phyloP scores from a whole-genome alignment of 1,284 basidiomycete genomes.

The Leccinum holopus region DNA sequence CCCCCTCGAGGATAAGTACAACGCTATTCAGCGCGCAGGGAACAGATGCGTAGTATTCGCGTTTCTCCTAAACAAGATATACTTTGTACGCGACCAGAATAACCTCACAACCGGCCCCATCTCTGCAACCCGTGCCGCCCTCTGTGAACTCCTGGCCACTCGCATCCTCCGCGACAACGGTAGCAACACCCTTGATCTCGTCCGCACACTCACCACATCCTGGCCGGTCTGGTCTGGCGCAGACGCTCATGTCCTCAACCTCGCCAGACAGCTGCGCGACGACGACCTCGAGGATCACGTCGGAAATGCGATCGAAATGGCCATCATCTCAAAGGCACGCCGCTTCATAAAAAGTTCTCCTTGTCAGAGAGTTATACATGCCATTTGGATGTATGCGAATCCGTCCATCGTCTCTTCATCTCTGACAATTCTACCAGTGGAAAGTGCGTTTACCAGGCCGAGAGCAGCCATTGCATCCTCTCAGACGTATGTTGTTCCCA shows the following conservation, averaged over 20 bases:
- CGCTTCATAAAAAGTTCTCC: constrained; percentile 84
- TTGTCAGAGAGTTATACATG: constrained; percentile 85
- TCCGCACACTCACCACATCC: constrained; percentile 78
- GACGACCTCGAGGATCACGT: constrained; percentile 75
- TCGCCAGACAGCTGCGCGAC: constrained; percentile 70
- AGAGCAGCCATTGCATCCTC: constrained; percentile 82
- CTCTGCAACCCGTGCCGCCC: constrained; percentile 70
- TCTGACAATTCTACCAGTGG: constrained; percentile 49
- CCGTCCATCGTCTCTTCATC: neutral
- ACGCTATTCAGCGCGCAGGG: constrained; percentile 56
- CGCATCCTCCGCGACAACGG: constrained; percentile 78
- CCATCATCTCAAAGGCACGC: constrained; percentile 82
- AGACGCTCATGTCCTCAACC: constrained; percentile 58
- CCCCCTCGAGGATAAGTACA: constrained; percentile 74
- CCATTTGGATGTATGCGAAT: constrained; percentile 65
- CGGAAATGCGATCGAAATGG: constrained; percentile 90
- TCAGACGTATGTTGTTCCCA: constrained; percentile 62
- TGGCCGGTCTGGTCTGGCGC: constrained; percentile 88
- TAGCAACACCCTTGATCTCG: constrained; percentile 73
- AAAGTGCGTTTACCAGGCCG: constrained; percentile 85
- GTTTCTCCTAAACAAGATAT: constrained; percentile 83
- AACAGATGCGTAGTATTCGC: constrained; percentile 84
- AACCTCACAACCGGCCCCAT: constrained; percentile 60
- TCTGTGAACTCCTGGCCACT: constrained; percentile 90
- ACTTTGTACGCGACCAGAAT: constrained; percentile 77